Conservation (phyloP, 805 yeast species). For the Teunomyces cretensis region DNA sequence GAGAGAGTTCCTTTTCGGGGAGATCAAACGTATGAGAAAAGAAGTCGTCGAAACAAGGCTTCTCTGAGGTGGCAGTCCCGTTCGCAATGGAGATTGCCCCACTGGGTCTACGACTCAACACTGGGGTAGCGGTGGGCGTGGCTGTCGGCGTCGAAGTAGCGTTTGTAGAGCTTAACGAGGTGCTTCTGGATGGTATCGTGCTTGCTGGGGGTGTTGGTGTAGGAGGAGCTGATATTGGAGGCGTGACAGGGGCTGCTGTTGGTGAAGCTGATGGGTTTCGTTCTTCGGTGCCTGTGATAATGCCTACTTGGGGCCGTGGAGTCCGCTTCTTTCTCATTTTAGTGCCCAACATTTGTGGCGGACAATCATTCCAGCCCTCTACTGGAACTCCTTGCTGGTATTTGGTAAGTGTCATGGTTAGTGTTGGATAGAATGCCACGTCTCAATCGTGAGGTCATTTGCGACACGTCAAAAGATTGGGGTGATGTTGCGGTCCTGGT, state of each 20-base stretch:
- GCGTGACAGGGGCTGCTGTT: neutral
- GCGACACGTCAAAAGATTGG: neutral
- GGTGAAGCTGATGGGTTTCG: neutral
- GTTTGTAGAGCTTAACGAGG: neutral
- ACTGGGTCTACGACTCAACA: neutral
- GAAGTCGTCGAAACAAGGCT: neutral
- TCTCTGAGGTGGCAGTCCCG: constrained; percentile 4
- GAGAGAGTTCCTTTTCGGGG: constrained; percentile 41
- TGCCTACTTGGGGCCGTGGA: constrained; percentile 5
- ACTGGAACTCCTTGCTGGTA: constrained; percentile 38
- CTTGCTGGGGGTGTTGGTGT: neutral
- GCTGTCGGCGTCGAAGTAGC: neutral
- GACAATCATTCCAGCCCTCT: constrained; percentile 68
- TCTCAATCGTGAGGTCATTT: neutral
- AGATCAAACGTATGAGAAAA: constrained; percentile 17
- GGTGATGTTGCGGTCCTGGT: neutral
- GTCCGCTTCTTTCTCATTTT: constrained; percentile 6
- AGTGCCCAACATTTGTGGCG: constrained; percentile 22
- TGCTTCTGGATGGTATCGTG: neutral
- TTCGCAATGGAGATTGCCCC: neutral
- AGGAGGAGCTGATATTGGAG: neutral
- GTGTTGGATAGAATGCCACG: neutral
- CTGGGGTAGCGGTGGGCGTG: neutral
- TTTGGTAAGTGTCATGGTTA: constrained; percentile 29
- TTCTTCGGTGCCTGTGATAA: neutral